phyloP scores from a whole-genome alignment of 2,329 filamentous ascomycete genomes.

The Trichoderma pleuroti region DNA sequence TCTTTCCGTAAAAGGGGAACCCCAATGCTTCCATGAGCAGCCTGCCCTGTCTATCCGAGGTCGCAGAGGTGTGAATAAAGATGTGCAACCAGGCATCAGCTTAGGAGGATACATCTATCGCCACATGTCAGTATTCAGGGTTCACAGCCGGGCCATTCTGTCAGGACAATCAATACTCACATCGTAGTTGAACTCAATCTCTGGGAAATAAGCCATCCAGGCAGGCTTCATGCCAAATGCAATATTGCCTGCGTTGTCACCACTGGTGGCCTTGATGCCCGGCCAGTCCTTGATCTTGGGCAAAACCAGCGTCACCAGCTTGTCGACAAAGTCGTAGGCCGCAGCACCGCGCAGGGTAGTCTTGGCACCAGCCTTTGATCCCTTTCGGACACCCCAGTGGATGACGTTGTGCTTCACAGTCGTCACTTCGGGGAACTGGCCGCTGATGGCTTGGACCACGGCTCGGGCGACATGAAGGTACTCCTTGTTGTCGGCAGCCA shows the following conservation, averaged over 20 bases:
- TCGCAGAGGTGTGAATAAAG: conserved; percentile 79
- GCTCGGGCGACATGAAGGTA: conserved; percentile 80
- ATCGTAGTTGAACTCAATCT: conserved; percentile 92
- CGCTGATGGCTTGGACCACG: conserved; percentile 80
- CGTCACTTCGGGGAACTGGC: conserved; percentile 68
- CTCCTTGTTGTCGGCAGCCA: conserved; percentile 66
- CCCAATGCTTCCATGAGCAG: conserved; percentile 55
- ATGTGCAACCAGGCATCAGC: conserved; percentile 85
- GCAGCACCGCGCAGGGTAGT: conserved; percentile 72
- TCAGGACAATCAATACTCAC: conserved; percentile 51
- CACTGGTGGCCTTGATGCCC: conserved; percentile 62
- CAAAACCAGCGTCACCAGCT: conserved; percentile 83
- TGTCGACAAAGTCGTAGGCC: conserved; percentile 87
- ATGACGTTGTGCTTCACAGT: conserved; percentile 66
- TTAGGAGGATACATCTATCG: conserved; percentile 55
- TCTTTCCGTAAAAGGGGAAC: conserved; percentile 74
- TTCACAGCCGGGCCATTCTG: not conserved
- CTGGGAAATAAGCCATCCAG: conserved; percentile 80
- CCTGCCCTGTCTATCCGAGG: conserved; percentile 78
- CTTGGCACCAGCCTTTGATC: conserved; percentile 72
- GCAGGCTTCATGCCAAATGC: conserved; percentile 74
- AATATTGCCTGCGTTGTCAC: conserved; percentile 86
- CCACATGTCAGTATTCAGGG: not conserved
- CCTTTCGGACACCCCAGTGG: conserved; percentile 70
- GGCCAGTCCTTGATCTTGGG: conserved; percentile 96